Conservation (phyloP, 1,284 basidiomycete species). For the Meira miltonrushii region DNA sequence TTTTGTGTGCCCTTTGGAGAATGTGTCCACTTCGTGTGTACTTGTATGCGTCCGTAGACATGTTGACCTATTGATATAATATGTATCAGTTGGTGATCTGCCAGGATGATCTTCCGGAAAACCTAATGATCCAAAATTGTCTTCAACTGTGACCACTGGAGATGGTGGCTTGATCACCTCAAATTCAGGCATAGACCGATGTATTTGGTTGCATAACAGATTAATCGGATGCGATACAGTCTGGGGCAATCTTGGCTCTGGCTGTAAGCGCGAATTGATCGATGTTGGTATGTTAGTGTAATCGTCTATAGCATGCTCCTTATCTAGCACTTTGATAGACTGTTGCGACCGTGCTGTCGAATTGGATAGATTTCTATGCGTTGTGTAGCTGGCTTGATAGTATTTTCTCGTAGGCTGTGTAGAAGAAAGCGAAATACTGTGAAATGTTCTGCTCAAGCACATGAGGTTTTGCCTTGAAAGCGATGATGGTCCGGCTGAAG, state of each 20-base stretch:
- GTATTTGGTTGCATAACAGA: constrained; percentile 77
- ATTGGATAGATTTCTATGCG: no score
- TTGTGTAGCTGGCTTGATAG: no score
- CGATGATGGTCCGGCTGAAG: no score
- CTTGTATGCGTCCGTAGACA: constrained; percentile 97
- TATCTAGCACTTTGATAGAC: constrained; percentile 8
- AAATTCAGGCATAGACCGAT: constrained; percentile 64
- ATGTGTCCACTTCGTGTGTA: constrained; percentile 92
- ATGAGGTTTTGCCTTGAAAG: no score
- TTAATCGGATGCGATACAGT: constrained; percentile 75
- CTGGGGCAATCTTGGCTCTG: constrained; percentile 64
- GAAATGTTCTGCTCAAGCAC: no score
- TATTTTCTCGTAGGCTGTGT: no score
- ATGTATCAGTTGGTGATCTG: constrained; percentile 80
- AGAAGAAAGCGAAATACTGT: no score
- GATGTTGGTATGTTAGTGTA: constrained; percentile 80
- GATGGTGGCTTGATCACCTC: constrained; percentile 62
- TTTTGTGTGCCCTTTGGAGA: constrained; percentile 66
- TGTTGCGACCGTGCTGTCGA: no score
- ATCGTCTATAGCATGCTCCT: constrained; percentile 64
- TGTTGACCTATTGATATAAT: constrained; percentile 83
- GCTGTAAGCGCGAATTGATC: constrained; percentile 70
- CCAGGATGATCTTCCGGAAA: constrained; percentile 93
- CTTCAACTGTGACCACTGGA: constrained; percentile 79
- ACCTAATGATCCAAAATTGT: constrained; percentile 96